Base-by-base conservation (phyloP, 192 early-diverging fungal genomes). In the Podila epicladia region DNA sequence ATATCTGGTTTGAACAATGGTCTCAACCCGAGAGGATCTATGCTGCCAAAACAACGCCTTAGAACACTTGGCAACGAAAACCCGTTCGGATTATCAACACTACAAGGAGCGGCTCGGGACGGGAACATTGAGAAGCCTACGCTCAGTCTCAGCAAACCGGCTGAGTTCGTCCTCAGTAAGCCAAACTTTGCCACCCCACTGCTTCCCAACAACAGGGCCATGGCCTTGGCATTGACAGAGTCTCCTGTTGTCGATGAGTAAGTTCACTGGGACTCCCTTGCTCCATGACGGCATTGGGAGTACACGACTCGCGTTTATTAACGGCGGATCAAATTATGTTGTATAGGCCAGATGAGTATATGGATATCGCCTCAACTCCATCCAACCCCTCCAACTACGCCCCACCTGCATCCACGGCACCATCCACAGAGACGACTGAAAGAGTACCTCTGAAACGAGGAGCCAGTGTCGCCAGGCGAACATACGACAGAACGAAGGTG, bases 361-460 rank as follows among this genome's bases (percentile, higher is more conserved):
- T 26, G 22, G 53, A 55, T 9, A 55, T 2, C 9, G 17, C 53
- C 0, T n/a, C 65, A 24, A 55, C 45, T 51, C 45, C 64, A 29
- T 2, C 37, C 9, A 22, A 12, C 2, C 2, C 62, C 6, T 64
- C 37, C 37, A n/a, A 7, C n/a, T 20, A 64, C 22, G 32, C 4
- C 12, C 24, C 11, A 5, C 51, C 15, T 38, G 5, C 26, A 24
- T n/a, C 51, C 24, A 37, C 31, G 5, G 15, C 45, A 38, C 5
- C 41, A 15, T 15, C 15, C 15, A 9, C 50, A 45, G 73, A 63
- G 2, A 35, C 60, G 50, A 57, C 65, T 1, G 65, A 74, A 12
- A 31, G 65, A 57, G 73, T 74, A 19, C 53, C 59, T 5, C 41
- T 74, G 31, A 61, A 26, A 45, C 58, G 73, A 59, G 73, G 73